phyloP scores from a whole-genome alignment of 2,329 filamentous ascomycete species.

The Tolypocladium sp. region DNA sequence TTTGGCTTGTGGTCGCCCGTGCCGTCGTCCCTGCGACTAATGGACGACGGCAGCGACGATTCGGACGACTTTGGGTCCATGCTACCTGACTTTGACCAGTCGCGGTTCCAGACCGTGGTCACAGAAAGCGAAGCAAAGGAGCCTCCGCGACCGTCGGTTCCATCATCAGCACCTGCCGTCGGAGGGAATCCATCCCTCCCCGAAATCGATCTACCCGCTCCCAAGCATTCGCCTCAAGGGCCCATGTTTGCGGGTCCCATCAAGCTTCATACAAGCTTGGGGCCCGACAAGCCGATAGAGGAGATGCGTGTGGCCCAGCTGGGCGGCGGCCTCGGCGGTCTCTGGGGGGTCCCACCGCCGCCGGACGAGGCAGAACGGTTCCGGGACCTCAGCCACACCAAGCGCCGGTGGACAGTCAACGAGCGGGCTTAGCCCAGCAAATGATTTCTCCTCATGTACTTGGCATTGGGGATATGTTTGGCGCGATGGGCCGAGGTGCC shows the following conservation, averaged over 20 bases:
- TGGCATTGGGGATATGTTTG: neutral
- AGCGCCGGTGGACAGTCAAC: conserved; percentile 48
- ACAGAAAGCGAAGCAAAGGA: conserved; percentile 1
- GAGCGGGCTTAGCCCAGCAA: conserved; percentile 24
- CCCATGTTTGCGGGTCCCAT: conserved; percentile 25
- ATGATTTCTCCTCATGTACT: neutral
- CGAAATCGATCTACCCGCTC: neutral
- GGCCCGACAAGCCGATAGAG: conserved; percentile 18
- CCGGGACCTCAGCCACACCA: conserved; percentile 35
- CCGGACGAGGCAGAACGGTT: conserved; percentile 35
- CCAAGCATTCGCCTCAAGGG: conserved; percentile 12
- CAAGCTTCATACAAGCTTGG: conserved; percentile 22
- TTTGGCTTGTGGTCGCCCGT: conserved; percentile 24
- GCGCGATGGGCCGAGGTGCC: too few relatives aligned
- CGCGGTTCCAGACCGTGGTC: conserved; percentile 14
- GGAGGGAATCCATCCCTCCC: conserved; percentile 1
- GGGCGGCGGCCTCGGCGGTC: conserved; percentile 29
- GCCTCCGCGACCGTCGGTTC: neutral
- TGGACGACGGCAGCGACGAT: conserved; percentile 37
- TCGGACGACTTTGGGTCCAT: conserved; percentile 39
- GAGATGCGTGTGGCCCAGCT: conserved; percentile 23
- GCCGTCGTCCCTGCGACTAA: conserved; percentile 31
- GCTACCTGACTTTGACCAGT: conserved; percentile 42
- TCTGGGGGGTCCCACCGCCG: conserved; percentile 34
- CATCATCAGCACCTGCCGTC: conserved; percentile 3